phyloP scores from a whole-genome alignment of 1,284 basidiomycete species.

The Tilletia walkeri region DNA sequence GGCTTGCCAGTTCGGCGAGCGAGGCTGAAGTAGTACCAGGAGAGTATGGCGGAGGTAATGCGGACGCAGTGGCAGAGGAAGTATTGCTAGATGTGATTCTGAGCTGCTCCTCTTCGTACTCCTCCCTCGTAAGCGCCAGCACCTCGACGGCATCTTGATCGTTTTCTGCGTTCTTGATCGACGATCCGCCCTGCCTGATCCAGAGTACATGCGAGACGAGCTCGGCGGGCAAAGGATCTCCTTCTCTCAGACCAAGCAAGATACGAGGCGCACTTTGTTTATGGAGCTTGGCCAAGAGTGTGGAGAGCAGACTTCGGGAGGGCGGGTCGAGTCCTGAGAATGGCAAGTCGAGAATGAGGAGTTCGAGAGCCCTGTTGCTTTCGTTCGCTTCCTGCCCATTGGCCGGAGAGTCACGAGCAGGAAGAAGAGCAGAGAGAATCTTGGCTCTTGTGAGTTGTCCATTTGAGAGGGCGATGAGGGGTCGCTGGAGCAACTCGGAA shows the following conservation, averaged over 20 bases:
- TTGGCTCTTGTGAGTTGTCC: slow-evolving; percentile 86
- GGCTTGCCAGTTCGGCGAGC: not conserved
- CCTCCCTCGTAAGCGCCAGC: not conserved
- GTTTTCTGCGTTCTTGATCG: not conserved
- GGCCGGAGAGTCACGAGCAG: slow-evolving; percentile 54
- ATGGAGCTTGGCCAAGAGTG: slow-evolving; percentile 65
- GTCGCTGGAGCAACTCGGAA: slow-evolving; percentile 37
- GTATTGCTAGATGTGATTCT: no score
- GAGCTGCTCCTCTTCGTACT: not conserved
- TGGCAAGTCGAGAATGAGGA: slow-evolving; percentile 53
- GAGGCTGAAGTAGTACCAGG: not conserved
- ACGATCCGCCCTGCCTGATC: slow-evolving; percentile 61
- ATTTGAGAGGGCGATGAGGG: slow-evolving; percentile 70
- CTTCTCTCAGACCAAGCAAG: slow-evolving; percentile 74
- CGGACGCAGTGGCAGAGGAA: not conserved
- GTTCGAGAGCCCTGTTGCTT: slow-evolving; percentile 60
- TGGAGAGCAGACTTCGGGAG: slow-evolving; percentile 26
- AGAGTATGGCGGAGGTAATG: not conserved
- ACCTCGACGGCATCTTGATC: not conserved
- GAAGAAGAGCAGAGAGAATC: slow-evolving; percentile 74
- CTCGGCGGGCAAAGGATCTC: slow-evolving; percentile 71
- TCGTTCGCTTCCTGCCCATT: slow-evolving; percentile 56
- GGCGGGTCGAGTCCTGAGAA: slow-evolving; percentile 37
- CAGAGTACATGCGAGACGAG: slow-evolving; percentile 77
- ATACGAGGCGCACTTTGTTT: slow-evolving; percentile 60